A percentile compares a stretch with the other conserved stretches of the same genome.
Evolutionary conservation across 2,329 filamentous ascomycete species (phyloP).

Genomic region (Tolypocladium guangdongense): DNA sequence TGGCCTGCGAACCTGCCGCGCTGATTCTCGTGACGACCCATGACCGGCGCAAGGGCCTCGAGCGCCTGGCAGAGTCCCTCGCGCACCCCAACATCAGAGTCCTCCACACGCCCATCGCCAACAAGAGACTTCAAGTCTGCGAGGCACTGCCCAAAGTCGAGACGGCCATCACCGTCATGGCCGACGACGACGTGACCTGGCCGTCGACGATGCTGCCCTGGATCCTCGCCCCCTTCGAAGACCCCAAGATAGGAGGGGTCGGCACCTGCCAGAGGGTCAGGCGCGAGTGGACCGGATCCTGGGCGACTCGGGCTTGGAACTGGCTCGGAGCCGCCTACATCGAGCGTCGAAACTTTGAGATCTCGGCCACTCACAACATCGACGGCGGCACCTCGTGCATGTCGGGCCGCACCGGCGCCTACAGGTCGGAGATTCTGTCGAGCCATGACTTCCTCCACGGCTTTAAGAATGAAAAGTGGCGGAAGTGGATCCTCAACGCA

Average conservation of each 20-base stretch:
- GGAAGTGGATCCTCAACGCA: slow-evolving; percentile 80
- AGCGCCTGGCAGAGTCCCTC: slow-evolving; percentile 54
- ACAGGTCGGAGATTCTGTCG: slow-evolving; percentile 78
- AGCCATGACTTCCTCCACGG: slow-evolving; percentile 76
- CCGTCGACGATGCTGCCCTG: slow-evolving; percentile 75
- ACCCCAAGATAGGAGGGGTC: slow-evolving; percentile 73
- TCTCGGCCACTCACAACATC: slow-evolving; percentile 87
- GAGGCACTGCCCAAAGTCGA: slow-evolving; percentile 76
- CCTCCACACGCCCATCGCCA: slow-evolving; percentile 71
- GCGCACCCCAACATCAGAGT: slow-evolving; percentile 55
- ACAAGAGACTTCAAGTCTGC: slow-evolving; percentile 91
- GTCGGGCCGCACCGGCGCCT: slow-evolving; percentile 87
- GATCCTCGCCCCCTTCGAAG: slow-evolving; percentile 88
- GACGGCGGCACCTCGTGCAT: slow-evolving; percentile 96
- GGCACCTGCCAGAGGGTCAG: slow-evolving; percentile 83
- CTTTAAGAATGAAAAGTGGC: slow-evolving; percentile 87
- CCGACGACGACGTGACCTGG: slow-evolving; percentile 94
- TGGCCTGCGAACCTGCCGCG: slow-evolving; percentile 57
- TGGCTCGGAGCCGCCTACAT: slow-evolving; percentile 90
- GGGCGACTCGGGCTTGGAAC: slow-evolving; percentile 61
- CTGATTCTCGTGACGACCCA: slow-evolving; percentile 82
- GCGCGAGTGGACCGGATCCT: slow-evolving; percentile 50
- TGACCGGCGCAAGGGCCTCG: slow-evolving; percentile 60
- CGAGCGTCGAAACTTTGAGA: slow-evolving; percentile 91
- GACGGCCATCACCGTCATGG: slow-evolving; percentile 81